Percentiles rank a stretch among this genome's conserved stretches.
Conservation (phyloP, 73 alveolate genomes). For the Paramecium biaurelia region DNA sequence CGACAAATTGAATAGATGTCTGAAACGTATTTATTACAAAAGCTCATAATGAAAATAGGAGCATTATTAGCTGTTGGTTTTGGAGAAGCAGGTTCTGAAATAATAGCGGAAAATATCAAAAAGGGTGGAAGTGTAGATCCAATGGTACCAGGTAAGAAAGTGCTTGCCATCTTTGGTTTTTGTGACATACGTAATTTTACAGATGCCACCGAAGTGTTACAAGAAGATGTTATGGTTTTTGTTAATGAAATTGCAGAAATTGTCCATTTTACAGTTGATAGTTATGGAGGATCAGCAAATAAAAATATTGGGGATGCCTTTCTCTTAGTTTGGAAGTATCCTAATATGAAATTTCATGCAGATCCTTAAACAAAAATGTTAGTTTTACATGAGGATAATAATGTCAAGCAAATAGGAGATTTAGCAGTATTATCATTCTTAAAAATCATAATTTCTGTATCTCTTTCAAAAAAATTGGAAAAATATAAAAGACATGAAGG, state of each 20-base stretch:
- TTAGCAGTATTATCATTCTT: constrained; percentile 72
- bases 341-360: constrained; percentile 73
- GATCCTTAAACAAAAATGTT: constrained; percentile 67
- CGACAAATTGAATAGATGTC: constrained; percentile 48
- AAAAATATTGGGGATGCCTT: constrained; percentile 98
- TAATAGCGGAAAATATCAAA: constrained; percentile 93
- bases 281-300: constrained; percentile 94
- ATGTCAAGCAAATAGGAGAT: constrained; percentile 64
- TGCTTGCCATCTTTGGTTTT: constrained; percentile 95
- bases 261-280: constrained; percentile 86
- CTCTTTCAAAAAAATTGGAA: constrained; percentile 67
- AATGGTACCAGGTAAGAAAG: constrained; percentile 94
- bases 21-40: constrained; percentile 90
- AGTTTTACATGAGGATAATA: constrained; percentile 55
- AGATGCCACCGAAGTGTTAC: constrained; percentile 95
- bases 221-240: constrained; percentile 94
- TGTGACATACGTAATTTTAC: constrained; percentile 97
- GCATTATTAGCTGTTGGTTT: constrained; percentile 96
- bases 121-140: constrained; percentile 94
- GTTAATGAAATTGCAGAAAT: constrained; percentile 98
- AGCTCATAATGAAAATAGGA: constrained; percentile 92
- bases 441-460: constrained; percentile 77
- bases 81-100: constrained; percentile 99
- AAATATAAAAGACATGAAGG: constrained; percentile 79
- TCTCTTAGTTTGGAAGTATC: constrained; percentile 94